These are phyloP conservation scores for Actinidia polygama DNA, from an alignment of 179 eudicot species.

Conservation along the genomic window DNA sequence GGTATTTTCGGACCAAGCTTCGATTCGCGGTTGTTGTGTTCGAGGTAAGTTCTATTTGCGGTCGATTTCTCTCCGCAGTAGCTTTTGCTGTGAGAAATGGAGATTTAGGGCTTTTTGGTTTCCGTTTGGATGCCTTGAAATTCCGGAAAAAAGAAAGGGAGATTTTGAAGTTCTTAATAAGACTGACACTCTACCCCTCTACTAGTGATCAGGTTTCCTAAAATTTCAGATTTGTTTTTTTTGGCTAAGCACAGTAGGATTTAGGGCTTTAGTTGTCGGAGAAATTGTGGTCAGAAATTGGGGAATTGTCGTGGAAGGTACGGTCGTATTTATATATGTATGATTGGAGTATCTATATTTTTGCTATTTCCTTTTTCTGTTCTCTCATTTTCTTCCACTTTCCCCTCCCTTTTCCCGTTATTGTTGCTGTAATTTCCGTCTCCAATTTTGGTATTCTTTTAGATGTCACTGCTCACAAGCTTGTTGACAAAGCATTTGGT, in stretches of 20 bases:
- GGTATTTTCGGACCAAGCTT: slow-evolving; percentile 34
- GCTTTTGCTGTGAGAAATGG: neutral
- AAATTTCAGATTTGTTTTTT: neutral
- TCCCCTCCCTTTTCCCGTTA: neutral
- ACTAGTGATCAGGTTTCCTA: neutral
- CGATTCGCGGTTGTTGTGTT: slow-evolving; percentile 42
- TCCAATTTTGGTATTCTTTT: neutral
- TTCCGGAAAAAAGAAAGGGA: neutral
- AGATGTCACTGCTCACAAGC: neutral
- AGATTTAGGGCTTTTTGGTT: slow-evolving; percentile 13
- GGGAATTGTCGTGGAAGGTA: slow-evolving; percentile 11
- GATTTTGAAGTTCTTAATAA: neutral
- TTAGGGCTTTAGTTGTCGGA: slow-evolving; percentile 17
- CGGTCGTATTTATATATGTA: neutral
- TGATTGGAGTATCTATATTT: slow-evolving; percentile 6
- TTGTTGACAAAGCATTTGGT: neutral
- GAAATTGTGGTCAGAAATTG: slow-evolving; percentile 6
- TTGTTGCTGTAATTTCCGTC: neutral
- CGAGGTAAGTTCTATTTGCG: slow-evolving; percentile 41
- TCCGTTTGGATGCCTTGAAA: neutral
- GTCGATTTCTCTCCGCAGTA: neutral
- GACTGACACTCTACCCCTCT: slow-evolving; percentile 16
- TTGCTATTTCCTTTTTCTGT: neutral
- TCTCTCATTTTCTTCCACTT: neutral
- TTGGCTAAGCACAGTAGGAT: neutral